A percentile compares a stretch with the other conserved stretches of the same genome.
Conservation (phyloP, 176 grass and related monocot genomes). For the Musa acuminata region DNA sequence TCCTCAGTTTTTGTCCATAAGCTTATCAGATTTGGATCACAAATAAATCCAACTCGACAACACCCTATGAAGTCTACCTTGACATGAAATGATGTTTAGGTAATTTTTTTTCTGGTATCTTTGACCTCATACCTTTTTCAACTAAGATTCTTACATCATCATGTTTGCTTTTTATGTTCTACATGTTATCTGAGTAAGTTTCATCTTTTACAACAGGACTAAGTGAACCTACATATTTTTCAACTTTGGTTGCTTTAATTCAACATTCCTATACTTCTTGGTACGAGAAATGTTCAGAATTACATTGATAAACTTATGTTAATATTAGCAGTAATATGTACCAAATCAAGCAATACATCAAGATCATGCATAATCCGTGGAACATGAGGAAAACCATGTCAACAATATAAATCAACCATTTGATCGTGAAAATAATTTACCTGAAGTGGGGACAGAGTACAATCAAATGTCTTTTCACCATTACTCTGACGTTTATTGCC, state of each 20-base stretch:
- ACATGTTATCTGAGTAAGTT: background rate
- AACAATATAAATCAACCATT: background rate
- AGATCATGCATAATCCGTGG: background rate
- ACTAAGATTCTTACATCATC: too few species aligned
- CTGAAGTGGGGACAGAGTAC: constrained; percentile 40
- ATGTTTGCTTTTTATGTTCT: background rate
- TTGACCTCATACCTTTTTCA: too few species aligned
- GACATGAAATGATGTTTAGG: too few species aligned
- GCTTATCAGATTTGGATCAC: too few species aligned
- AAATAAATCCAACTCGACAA: too few species aligned
- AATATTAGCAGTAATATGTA: background rate
- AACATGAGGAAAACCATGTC: background rate
- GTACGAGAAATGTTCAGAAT: background rate
- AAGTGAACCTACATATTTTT: background rate
- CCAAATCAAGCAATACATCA: background rate
- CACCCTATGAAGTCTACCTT: too few species aligned
- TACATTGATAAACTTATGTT: background rate
- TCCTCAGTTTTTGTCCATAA: too few species aligned
- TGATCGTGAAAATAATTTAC: constrained; percentile 20
- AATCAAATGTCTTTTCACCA: constrained; percentile 33
- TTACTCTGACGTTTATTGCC: constrained; percentile 47
- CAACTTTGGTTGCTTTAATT: background rate
- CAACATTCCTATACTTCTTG: background rate
- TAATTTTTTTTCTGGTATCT: too few species aligned
- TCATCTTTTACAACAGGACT: background rate